Base-by-base conservation (phyloP, 2,329 filamentous ascomycete species). In the Myriosclerotinia scirpicola region DNA sequence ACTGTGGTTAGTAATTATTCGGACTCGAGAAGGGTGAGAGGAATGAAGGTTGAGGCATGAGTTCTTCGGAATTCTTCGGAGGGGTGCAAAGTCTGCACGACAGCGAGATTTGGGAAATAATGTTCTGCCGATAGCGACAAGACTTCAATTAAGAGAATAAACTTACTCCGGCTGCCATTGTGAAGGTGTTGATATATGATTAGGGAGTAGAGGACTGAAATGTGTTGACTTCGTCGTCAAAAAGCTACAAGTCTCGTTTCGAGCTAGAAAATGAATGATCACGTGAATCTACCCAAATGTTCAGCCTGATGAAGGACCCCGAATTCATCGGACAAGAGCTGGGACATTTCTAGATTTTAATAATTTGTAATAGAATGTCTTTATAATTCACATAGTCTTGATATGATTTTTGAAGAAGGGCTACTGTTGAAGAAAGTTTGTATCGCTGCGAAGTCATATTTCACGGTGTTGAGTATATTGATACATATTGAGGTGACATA, bases 91-190 rank as follows among this genome's bases (percentile, higher is more conserved):
- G 54, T 46, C 54, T 52, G 56, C 50, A 30, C 22, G 48, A 53
- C 22, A 36, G 50, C 20, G 50, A 55, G 26, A 30, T 36, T n/a
- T 42, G 11, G 48, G 15, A 44, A n/a, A 26, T 20, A 22, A 17
- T 26, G 30, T 38, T 52, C 30, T 26, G 20, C 11, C n/a, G 8
- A 42, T 20, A 40, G 22, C 20, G 7, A 4, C 8, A 44, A 12
- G 4, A 20, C 36, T 46, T 42, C 42, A 63, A 76, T 75, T 73
- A 76, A 71, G 26, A 20, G 58, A 68, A 68, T 75, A 66, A 56
- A 88, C 87, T 84, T 86, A 90, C 87, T 84, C 85, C 83, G 80
- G 86, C 67, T 75, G 75, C 86, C 87, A 89, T 89, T 83, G 82
- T 88, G 82, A 80, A 76, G 78, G 76, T 82, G 76, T 69, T 75